Evolutionary conservation across 208 protist species (phyloP).

Genomic region (Leishmania turanica): DNA sequence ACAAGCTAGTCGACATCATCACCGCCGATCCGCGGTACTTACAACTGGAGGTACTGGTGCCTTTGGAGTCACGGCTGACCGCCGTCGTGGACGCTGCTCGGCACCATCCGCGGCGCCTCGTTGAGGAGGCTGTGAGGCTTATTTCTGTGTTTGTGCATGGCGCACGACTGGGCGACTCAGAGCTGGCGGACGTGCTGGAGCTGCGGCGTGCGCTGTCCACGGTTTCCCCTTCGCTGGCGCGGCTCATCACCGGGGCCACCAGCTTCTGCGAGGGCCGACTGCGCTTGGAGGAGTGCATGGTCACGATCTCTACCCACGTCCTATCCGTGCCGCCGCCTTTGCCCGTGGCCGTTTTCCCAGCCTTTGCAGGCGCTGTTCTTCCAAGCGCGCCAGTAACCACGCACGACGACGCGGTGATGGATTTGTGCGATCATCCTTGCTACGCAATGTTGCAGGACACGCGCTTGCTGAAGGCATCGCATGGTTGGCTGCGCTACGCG

Average conservation of each 20-base stretch:
- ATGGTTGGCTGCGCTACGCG: constrained; percentile 31
- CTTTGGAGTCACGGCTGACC: constrained; percentile 15
- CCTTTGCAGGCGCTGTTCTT: not conserved
- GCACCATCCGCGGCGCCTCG: constrained; percentile 22
- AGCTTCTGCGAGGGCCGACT: constrained; percentile 11
- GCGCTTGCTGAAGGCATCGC: constrained; percentile 18
- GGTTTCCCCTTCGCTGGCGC: constrained; percentile 15
- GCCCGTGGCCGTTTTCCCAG: not conserved
- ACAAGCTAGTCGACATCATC: constrained; percentile 14
- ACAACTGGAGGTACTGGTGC: constrained; percentile 22
- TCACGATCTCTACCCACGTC: constrained; percentile 15
- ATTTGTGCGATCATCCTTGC: not conserved
- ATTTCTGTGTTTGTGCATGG: constrained; percentile 4
- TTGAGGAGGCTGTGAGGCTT: constrained; percentile 4
- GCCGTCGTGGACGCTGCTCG: constrained; percentile 24
- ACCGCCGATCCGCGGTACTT: constrained; percentile 25
- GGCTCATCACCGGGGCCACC: constrained; percentile 26
- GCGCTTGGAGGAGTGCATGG: constrained; percentile 25
- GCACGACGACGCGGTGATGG: too few relatives aligned
- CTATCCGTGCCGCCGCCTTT: constrained; percentile 20
- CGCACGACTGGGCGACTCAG: not conserved
- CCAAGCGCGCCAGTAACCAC: not conserved
- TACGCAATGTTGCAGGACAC: constrained; percentile 6
- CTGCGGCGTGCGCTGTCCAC: constrained; percentile 14
- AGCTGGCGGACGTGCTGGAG: constrained; percentile 9